phyloP scores from a whole-genome alignment of 306 rosid species.

The Prunus persica region Prunus_persica_NCBIv2 NC_034015.1:21372001-21372500 shows the following conservation, averaged over 20 bases:
- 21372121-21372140: not conserved
- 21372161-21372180: no score
- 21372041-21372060: not conserved
- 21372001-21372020: constrained; percentile 1
- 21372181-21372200: no score
- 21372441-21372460: constrained; percentile 74
- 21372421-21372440: constrained; percentile 92
- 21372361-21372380: constrained; percentile 4
- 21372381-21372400: not conserved
- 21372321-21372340: not conserved
- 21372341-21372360: not conserved
- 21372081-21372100: no score
- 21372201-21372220: no score
- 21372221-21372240: no score
- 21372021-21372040: not conserved
- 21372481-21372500: constrained; percentile 63
- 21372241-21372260: no score
- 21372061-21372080: not conserved
- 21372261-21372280: no score
- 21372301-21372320: not conserved
- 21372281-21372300: no score
- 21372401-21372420: constrained; percentile 55
- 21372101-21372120: not conserved
- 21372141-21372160: no score
- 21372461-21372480: constrained; percentile 60